phyloP scores from a whole-genome alignment of 768 basidiomycete species.

The Kwoniella sp. region DNA sequence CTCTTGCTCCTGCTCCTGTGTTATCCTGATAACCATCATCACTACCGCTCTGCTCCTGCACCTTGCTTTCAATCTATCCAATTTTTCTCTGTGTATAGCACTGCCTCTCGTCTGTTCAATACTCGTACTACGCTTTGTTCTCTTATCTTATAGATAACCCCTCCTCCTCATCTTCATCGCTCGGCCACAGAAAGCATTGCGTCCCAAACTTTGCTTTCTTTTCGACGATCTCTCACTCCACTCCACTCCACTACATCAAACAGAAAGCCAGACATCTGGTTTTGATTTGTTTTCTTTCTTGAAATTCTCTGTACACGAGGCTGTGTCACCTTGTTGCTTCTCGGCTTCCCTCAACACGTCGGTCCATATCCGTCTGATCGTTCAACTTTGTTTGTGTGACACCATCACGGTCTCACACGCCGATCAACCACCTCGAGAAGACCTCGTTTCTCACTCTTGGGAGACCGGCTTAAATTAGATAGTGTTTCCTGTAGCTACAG shows the following conservation, averaged over 20 bases:
- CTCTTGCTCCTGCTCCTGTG: background rate
- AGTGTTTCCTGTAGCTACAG: too few species aligned
- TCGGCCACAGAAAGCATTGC: too few species aligned
- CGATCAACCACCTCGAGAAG: background rate
- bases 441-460: background rate
- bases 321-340: background rate
- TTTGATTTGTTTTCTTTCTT: background rate
- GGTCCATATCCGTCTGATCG: background rate
- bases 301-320: background rate
- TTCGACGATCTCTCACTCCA: background rate
- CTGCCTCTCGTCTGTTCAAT: background rate
- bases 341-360: background rate
- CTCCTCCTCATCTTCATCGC: too few species aligned
- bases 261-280: too few species aligned
- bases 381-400: background rate
- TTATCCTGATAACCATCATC: background rate
- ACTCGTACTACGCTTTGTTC: background rate
- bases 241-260: too few species aligned
- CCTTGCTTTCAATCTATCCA: background rate
- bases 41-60: background rate
- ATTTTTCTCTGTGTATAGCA: background rate
- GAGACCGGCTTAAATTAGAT: background rate
- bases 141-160: constrained; percentile 1
- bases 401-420: background rate
- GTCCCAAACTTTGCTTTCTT: background rate